phyloP scores from a whole-genome alignment of 441 rosid genomes.

The Geranium incanum region DNA sequence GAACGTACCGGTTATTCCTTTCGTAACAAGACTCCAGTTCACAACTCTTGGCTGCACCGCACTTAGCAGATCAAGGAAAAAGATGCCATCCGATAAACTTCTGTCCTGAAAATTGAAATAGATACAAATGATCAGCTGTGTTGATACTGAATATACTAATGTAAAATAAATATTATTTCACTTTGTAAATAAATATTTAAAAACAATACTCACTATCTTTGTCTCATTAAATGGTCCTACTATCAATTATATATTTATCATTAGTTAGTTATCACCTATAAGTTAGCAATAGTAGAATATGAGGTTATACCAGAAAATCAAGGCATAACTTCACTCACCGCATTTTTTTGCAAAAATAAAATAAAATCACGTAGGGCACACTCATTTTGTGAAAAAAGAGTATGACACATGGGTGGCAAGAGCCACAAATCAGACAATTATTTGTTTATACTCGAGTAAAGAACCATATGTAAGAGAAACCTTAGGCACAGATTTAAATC shows the following conservation, averaged over 20 bases:
- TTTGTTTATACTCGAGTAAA: background rate
- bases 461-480: background rate
- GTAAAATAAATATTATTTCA: background rate
- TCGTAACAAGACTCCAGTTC: constrained; percentile 66
- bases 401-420: background rate
- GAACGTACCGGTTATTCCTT: constrained; percentile 50
- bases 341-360: no score
- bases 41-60: constrained; percentile 69
- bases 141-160: background rate
- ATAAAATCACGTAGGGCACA: background rate
- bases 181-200: background rate
- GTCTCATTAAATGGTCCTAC: background rate
- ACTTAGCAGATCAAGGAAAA: constrained; percentile 62
- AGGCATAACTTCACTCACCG: no score
- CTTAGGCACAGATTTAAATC: background rate
- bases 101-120: constrained; percentile 42
- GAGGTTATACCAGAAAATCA: no score
- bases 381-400: background rate
- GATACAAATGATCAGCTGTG: background rate
- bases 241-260: no score
- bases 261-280: no score
- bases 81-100: constrained; percentile 54
- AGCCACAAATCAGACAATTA: background rate
- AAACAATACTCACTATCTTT: background rate
- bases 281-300: no score